Evolutionary conservation across 2,329 filamentous ascomycete genomes (phyloP).

Genomic region (Epichloe scottii): DNA sequence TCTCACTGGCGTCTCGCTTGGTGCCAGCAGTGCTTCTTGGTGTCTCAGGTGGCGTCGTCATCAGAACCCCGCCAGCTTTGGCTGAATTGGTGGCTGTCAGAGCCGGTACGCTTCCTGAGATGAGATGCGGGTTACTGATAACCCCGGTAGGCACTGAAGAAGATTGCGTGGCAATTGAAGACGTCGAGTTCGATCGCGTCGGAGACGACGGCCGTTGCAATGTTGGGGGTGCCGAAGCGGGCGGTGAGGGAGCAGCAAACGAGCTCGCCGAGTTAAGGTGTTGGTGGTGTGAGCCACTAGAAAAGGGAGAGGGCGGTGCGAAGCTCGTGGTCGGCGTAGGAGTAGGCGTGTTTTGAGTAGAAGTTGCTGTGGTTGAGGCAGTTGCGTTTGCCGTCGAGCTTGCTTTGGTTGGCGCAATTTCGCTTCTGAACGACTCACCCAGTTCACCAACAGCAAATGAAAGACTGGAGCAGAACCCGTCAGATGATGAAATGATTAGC

Average conservation of each 20-base stretch:
- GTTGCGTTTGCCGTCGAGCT: conserved; percentile 26
- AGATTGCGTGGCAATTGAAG: conserved; percentile 60
- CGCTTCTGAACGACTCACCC: conserved; percentile 66
- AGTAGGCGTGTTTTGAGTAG: conserved; percentile 54
- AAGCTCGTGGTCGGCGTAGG: conserved; percentile 56
- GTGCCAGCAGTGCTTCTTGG: conserved; percentile 41
- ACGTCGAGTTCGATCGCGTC: conserved; percentile 73
- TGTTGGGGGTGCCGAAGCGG: conserved; percentile 41
- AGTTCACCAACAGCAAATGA: conserved; percentile 76
- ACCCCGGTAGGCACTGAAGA: conserved; percentile 37
- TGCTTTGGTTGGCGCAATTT: conserved; percentile 40
- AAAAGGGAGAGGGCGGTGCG: conserved; percentile 47
- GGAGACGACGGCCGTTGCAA: conserved; percentile 63
- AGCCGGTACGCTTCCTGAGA: conserved; percentile 63
- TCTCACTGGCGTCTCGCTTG: conserved; percentile 46
- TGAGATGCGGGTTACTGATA: conserved; percentile 66
- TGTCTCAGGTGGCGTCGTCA: conserved; percentile 85
- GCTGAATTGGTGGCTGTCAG: conserved; percentile 62
- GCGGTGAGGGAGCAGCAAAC: conserved; percentile 44
- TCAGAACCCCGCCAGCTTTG: conserved; percentile 51
- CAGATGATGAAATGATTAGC: conserved; percentile 90
- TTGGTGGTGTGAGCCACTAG: conserved; percentile 34
- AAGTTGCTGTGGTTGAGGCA: conserved; percentile 24
- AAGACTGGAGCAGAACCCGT: conserved; percentile 90
- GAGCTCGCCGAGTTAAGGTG: conserved; percentile 47